phyloP scores from a whole-genome alignment of 2,329 filamentous ascomycete species.

The Colletotrichum sp. region DNA sequence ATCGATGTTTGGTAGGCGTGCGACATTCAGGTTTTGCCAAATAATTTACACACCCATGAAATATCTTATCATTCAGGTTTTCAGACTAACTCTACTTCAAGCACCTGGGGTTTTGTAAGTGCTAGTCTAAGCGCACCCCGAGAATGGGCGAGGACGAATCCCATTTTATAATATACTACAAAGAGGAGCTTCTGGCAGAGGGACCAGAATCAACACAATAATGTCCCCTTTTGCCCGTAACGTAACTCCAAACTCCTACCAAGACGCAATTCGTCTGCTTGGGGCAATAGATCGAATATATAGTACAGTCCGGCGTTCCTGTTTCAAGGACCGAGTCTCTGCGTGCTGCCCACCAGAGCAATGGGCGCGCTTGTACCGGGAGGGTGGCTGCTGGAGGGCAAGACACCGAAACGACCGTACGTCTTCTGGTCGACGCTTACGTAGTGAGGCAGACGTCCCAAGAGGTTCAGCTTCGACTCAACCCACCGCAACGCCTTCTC shows the following conservation, averaged over 20 bases:
- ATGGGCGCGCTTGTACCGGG: constrained; percentile 52
- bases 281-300: background rate
- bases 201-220: background rate
- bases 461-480: constrained; percentile 85
- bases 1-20: background rate
- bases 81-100: background rate
- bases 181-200: background rate
- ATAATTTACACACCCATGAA: background rate
- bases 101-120: background rate
- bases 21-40: background rate
- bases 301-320: background rate
- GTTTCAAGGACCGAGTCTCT: constrained; percentile 71
- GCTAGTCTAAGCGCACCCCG: background rate
- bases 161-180: background rate
- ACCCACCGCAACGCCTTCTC: constrained; percentile 89
- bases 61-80: background rate
- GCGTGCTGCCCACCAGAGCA: constrained; percentile 67
- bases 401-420: constrained; percentile 88
- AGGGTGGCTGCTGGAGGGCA: constrained; percentile 63
- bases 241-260: constrained; percentile 14
- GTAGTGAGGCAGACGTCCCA: constrained; percentile 86
- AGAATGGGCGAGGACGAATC: background rate
- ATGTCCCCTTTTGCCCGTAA: background rate
- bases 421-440: constrained; percentile 96
- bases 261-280: background rate